Conservation (phyloP, 805 yeast species). For the Kodamaea laetipori region DNA sequence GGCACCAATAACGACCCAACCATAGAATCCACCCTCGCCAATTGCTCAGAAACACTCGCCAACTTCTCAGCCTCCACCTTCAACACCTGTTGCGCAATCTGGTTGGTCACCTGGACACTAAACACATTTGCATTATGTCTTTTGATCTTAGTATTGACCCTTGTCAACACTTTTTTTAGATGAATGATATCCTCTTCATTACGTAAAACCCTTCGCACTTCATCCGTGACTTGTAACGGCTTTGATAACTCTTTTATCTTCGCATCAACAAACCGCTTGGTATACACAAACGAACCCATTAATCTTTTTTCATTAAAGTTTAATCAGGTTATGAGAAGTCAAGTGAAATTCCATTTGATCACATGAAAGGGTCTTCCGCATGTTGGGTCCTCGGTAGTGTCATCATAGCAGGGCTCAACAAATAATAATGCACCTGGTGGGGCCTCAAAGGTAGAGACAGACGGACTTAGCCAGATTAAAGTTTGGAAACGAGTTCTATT, state of each 20-base stretch:
- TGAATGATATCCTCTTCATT: conserved; percentile 11
- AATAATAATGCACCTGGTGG: too few relatives aligned
- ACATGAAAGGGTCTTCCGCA: too few relatives aligned
- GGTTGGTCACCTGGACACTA: conserved; percentile 34
- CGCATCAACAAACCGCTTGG: conserved; percentile 35
- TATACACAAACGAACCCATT: conserved; percentile 27
- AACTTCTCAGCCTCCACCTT: conserved; percentile 35
- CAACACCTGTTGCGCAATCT: conserved; percentile 38
- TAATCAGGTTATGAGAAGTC: background rate
- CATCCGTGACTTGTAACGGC: conserved; percentile 28
- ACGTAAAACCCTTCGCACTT: conserved; percentile 13
- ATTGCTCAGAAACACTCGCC: conserved; percentile 28
- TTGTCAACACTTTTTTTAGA: conserved; percentile 22
- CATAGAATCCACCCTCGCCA: conserved; percentile 23
- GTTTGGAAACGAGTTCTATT: too few relatives aligned
- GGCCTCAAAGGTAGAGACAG: too few relatives aligned
- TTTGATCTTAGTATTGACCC: conserved; percentile 25
- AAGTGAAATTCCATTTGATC: too few relatives aligned
- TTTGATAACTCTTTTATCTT: conserved; percentile 30
- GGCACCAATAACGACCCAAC: conserved; percentile 33
- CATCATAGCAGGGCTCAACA: too few relatives aligned
- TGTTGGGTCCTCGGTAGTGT: too few relatives aligned
- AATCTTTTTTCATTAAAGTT: background rate
- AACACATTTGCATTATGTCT: conserved; percentile 32
- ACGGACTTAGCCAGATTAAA: too few relatives aligned